Percentiles rank a stretch among this genome's conserved stretches.
phyloP scores from a whole-genome alignment of 108 stramenopile genomes.

The Nitzschia sp. region DNA sequence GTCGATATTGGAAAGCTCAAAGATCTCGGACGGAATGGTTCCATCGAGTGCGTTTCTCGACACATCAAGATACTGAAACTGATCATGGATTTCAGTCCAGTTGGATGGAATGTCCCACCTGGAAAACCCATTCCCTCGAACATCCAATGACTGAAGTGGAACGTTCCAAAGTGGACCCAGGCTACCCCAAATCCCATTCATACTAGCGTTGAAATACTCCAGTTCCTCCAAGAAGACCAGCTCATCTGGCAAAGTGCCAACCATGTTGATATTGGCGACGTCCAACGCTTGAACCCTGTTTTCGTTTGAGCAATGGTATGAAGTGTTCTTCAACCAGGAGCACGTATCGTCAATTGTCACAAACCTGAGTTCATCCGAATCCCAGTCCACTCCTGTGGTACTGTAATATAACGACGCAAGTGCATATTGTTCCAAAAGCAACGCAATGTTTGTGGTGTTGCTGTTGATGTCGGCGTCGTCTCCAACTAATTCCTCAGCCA shows the following conservation, averaged over 20 bases:
- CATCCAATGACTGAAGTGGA: background rate
- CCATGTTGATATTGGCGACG: background rate
- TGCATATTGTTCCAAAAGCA: background rate
- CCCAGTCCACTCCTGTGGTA: background rate
- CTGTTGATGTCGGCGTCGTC: background rate
- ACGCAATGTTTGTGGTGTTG: background rate
- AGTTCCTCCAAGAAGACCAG: background rate
- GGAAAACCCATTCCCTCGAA: background rate
- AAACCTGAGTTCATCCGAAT: background rate
- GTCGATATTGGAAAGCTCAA: background rate
- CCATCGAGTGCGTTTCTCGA: background rate
- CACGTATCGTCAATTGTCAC: background rate
- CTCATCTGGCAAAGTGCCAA: background rate
- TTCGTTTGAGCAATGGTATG: background rate
- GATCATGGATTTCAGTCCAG: background rate
- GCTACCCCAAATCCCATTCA: background rate
- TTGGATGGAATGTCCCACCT: background rate
- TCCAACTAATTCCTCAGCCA: background rate
- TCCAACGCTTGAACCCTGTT: background rate
- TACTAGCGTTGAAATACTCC: background rate
- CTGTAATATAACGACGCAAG: background rate
- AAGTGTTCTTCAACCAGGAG: background rate
- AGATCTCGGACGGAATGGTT: background rate
- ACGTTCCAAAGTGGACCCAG: background rate
- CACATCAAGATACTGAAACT: background rate